Evolutionary conservation across 768 basidiomycete genomes (phyloP).

Genomic region (Phaeolepiota aurea): DNA sequence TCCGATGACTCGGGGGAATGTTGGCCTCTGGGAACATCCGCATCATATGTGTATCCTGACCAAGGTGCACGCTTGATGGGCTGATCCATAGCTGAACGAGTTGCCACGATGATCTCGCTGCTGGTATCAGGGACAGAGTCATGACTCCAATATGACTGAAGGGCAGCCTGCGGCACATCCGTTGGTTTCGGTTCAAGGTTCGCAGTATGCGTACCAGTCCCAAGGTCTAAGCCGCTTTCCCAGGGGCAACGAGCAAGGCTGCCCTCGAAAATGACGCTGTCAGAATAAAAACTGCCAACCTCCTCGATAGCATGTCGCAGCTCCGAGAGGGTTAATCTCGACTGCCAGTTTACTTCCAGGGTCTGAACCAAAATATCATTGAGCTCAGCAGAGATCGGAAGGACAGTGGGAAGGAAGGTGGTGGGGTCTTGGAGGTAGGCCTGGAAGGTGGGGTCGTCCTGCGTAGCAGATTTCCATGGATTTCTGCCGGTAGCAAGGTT

Average conservation of each 20-base stretch:
- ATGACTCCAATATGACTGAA: background rate
- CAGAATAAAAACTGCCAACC: slow-evolving; percentile 60
- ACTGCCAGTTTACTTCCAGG: slow-evolving; percentile 63
- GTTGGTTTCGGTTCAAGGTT: background rate
- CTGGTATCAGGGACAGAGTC: background rate
- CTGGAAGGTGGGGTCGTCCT: slow-evolving; percentile 81
- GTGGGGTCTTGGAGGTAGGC: slow-evolving; percentile 72
- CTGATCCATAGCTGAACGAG: background rate
- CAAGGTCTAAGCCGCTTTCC: slow-evolving; percentile 46
- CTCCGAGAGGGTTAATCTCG: slow-evolving; percentile 40
- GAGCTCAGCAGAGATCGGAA: slow-evolving; percentile 69
- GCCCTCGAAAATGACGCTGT: slow-evolving; percentile 72
- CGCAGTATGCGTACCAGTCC: background rate
- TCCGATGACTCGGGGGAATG: background rate
- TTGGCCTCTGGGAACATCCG: background rate
- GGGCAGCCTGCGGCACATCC: no score
- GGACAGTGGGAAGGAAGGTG: slow-evolving; percentile 77
- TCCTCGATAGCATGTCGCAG: slow-evolving; percentile 49
- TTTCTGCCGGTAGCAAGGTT: slow-evolving; percentile 94
- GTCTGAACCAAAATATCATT: slow-evolving; percentile 70
- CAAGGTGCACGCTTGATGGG: background rate
- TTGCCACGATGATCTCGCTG: background rate
- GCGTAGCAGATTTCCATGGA: slow-evolving; percentile 88
- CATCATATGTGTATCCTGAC: background rate
- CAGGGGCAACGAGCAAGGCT: slow-evolving; percentile 73